Base-by-base conservation (phyloP, 192 early-diverging fungal genomes). In the Rhizophagus prolifer region DNA sequence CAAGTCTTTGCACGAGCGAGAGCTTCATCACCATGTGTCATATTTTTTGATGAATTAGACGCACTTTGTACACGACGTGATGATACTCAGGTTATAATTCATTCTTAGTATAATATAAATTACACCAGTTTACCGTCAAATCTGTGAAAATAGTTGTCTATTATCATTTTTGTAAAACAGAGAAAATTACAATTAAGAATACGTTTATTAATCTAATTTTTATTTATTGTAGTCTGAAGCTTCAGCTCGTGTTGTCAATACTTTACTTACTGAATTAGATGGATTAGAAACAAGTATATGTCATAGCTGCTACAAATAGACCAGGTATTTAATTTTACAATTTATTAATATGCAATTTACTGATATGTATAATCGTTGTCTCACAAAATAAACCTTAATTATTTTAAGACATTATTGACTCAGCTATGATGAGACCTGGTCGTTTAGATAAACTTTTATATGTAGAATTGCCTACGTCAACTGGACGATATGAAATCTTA, bases 11-110 rank as follows among this genome's bases (percentile, higher is more conserved):
- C 93, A 30, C 88, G 97, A 28, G 97, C 97, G 9, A 90, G 93
- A 59, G 92, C 95, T 1, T 98, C 96, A 4, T 88, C 92, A 14
- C 96, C 98, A 16, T 99, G 98, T 79, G 93, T 99, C 3, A 92
- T 99, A 41, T 99, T 98, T 80, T 98, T 99, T 85, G 98, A 99
- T 78, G 96, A 99, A 82, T 84, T 99, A 25, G 98, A 99, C 78
- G 96, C 96, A 1, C 86, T 99, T 44, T 95, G 94, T 78, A 90
- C 95, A 61, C 88, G 94, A 69, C 95, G 95, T 69, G 93, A 95
- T 78, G 95, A 97, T 58, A 85, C 90, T 60, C 92, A 96, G 88
- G 92, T 94, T 85, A 73, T 34, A 46, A 4, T 31, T 25, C 25
- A 6, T 67, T 72, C 50, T 80, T 76, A 75, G n/a, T 82, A 21